These are phyloP conservation scores for Nannochloropsis granulata DNA, from an alignment of 108 stramenopile species.

Conservation along the genomic window DNA sequence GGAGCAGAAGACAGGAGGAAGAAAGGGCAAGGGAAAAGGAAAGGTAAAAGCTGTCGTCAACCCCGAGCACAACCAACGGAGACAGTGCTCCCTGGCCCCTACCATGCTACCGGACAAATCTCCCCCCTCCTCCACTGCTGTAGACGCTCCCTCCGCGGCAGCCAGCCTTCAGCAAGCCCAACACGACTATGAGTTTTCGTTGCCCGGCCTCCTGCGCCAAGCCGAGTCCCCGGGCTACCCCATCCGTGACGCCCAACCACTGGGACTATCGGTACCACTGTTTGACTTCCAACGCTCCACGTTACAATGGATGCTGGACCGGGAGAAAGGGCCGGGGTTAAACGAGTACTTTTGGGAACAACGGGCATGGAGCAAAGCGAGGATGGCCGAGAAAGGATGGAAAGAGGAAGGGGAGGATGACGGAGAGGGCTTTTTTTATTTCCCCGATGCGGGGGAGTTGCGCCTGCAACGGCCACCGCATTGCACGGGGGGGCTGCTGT, in stretches of 20 bases:
- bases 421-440: constrained; percentile 50
- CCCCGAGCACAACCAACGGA: too few species aligned
- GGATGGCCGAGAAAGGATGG: constrained; percentile 21
- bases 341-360: constrained; percentile 59
- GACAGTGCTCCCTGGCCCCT: too few species aligned
- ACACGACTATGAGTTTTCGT: constrained; percentile 27
- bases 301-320: constrained; percentile 58
- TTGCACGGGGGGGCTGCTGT: constrained; percentile 40
- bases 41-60: too few species aligned
- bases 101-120: too few species aligned
- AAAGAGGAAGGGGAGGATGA: constrained; percentile 24
- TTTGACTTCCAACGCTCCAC: constrained; percentile 52
- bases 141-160: too few species aligned
- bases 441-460: constrained; percentile 53
- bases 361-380: neutral
- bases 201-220: constrained; percentile 40
- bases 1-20: too few species aligned
- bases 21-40: too few species aligned
- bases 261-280: constrained; percentile 35
- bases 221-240: constrained; percentile 47
- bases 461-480: constrained; percentile 40
- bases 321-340: constrained; percentile 43
- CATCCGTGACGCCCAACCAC: neutral
- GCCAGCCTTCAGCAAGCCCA: neutral
- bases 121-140: too few species aligned